phyloP scores from a whole-genome alignment of 495 filamentous ascomycete species.

The Aspergillus homomorphus region DNA sequence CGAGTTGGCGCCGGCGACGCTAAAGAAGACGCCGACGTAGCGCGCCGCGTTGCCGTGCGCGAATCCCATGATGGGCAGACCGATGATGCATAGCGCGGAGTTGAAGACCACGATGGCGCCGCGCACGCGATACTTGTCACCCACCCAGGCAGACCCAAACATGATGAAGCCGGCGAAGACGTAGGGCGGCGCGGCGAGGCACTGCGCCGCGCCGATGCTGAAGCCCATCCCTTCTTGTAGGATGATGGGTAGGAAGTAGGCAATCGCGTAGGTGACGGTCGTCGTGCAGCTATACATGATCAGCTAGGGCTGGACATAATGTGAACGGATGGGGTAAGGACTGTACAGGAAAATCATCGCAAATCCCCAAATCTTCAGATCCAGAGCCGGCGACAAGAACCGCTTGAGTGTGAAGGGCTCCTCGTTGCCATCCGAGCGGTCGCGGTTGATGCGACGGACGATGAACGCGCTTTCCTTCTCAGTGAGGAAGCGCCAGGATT shows the following conservation, averaged over 20 bases:
- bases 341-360: conserved; percentile 55
- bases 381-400: conserved; percentile 47
- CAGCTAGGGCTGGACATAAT: background rate
- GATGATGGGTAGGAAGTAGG: conserved; percentile 68
- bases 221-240: conserved; percentile 57
- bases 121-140: conserved; percentile 55
- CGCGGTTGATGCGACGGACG: conserved; percentile 54
- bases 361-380: conserved; percentile 63
- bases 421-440: conserved; percentile 53
- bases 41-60: conserved; percentile 44
- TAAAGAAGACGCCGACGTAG: conserved; percentile 65
- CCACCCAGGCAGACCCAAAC: conserved; percentile 49
- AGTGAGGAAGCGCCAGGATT: conserved; percentile 53
- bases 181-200: conserved; percentile 63
- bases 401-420: conserved; percentile 48
- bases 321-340: background rate
- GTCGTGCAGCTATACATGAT: conserved; percentile 41
- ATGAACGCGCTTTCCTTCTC: conserved; percentile 52
- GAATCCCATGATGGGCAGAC: conserved; percentile 55
- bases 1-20: conserved; percentile 56
- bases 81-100: conserved; percentile 45
- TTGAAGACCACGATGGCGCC: conserved; percentile 59
- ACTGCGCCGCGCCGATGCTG: conserved; percentile 53
- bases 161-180: conserved; percentile 58
- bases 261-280: conserved; percentile 60